These are phyloP conservation scores for Didymella arachidicola DNA, from an alignment of 2,329 filamentous ascomycete genomes.

Conservation along the genomic window DNA sequence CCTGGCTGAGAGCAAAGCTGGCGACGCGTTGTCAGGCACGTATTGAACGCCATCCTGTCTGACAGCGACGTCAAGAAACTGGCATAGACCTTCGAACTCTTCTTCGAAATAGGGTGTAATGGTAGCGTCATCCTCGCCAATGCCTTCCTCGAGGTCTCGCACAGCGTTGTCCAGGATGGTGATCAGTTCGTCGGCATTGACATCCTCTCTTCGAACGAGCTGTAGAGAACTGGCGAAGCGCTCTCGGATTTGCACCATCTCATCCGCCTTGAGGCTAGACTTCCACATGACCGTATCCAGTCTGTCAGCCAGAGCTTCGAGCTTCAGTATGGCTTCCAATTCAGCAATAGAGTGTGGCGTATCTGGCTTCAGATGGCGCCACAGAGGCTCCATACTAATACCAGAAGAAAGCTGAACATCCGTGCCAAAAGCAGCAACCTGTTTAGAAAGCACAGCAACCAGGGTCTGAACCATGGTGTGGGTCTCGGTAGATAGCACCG, in stretches of 20 bases:
- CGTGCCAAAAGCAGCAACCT: slow-evolving; percentile 63
- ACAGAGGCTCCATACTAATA: slow-evolving; percentile 79
- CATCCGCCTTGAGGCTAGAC: slow-evolving; percentile 40
- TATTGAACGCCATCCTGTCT: slow-evolving; percentile 17
- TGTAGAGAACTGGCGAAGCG: slow-evolving; percentile 45
- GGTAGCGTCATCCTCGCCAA: slow-evolving; percentile 36
- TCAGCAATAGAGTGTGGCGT: slow-evolving; percentile 54
- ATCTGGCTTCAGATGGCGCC: slow-evolving; percentile 73
- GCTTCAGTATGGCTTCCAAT: slow-evolving; percentile 50
- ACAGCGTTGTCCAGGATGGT: slow-evolving; percentile 39
- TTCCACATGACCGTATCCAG: slow-evolving; percentile 55
- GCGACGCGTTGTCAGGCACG: slow-evolving; percentile 19
- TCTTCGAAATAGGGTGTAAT: slow-evolving; percentile 47
- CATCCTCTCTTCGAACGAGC: slow-evolving; percentile 40
- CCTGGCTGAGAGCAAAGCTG: slow-evolving; percentile 28
- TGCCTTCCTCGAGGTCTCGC: slow-evolving; percentile 40
- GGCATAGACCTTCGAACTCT: slow-evolving; percentile 50
- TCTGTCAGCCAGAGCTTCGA: slow-evolving; percentile 56
- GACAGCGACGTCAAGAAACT: slow-evolving; percentile 44
- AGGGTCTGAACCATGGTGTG: slow-evolving; percentile 37
- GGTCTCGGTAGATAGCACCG: slow-evolving; percentile 9
- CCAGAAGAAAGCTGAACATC: slow-evolving; percentile 78
- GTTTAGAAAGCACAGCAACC: slow-evolving; percentile 34
- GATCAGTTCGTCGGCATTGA: slow-evolving; percentile 43
- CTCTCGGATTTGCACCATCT: slow-evolving; percentile 48